Base-by-base conservation (phyloP, 345 rosid species). In the Anacardium occidentale region DNA sequence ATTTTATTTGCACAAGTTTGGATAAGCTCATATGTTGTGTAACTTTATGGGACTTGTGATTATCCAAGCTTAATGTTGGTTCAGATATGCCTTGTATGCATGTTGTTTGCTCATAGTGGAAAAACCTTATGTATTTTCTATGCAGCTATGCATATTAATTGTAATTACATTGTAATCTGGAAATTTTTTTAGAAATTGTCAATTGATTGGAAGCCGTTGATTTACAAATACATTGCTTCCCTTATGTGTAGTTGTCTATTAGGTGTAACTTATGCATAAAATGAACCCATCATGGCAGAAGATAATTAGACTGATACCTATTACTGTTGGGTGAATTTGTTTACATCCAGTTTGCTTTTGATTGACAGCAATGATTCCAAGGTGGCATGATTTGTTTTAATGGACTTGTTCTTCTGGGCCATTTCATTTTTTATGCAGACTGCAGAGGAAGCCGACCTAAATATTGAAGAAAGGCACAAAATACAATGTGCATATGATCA, bases 381-480 rank as follows among this genome's bases (percentile, higher is more conserved):
- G 5, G 25, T 68, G 18, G 29, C 24, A n/a, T 60, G 22, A 51
- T 58, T 34, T 10, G 21, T 17, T 73, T 29, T 69, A 64, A 45
- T 56, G 44, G 37, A 54, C 15, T 25, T 61, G 17, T 25, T 74
- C 14, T 37, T 78, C 74, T 11, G 48, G 51, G 79, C 21, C 60
- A 47, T 51, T 64, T 76, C 17, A 26, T 58, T 73, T 62, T 68
- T 62, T 66, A 47, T 22, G 76, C 85, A 91, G 98, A 72, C 80
- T 11, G 77, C 87, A 0, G 71, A 60, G 70, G 82, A 74, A 56
- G 25, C 62, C 21, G 71, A 75, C 69, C 78, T 91, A 85, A 84
- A 83, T 5, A 68, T 86, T 3, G 89, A 88, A 83, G 91, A 83
- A 80, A 88, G 81, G 58, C 85, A 83, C 80, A 76, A 55, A 79